Base-by-base conservation (phyloP, 495 filamentous ascomycete species). In the Penicillium alfredii region DNA sequence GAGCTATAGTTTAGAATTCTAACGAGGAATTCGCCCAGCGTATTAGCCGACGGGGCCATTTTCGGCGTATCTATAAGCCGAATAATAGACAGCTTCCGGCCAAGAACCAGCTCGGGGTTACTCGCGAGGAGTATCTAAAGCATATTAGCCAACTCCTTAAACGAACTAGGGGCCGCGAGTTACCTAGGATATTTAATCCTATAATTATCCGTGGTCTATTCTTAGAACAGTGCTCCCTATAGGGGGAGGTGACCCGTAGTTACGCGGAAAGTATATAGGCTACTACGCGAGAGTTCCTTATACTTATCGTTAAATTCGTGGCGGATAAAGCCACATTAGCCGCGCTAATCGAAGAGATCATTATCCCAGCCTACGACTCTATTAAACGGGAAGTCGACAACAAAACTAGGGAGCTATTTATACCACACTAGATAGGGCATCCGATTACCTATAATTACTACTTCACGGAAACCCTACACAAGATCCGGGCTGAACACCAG, bases 361-460 rank as follows among this genome's bases (percentile, higher is more conserved):
- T 72, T 38, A 42, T 61, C 12, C 67, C 66, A 29, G 50, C 45
- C 15, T 31, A n/a, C 22, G 4, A 4, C 22, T 24, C 22, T 4
- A 24, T 24, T n/a, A 24, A 24, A 24, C 69, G 21, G 42, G 57
- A 26, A 19, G 47, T 19, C 31, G 60, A 16, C 40, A 49, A 4
- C 20, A 54, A 36, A 35, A 13, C 12, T 12, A 64, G 35, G 33
- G 44, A 55, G 44, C 26, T 56, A 17, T 43, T 54, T 11, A 30
- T 34, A 24, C 38, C 41, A 17, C 44, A 60, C 38, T 40, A 55
- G 28, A 24, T 28, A 36, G 38, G 53, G 5, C 47, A 53, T 41
- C 41, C 42, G 17, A 78, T 80, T 21, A 78, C 74, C 0, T 79
- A 79, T 45, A 77, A 78, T 48, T 69, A 75, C 28, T 64, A 73